Percentiles rank a stretch among this genome's conserved stretches.
phyloP scores from a whole-genome alignment of 306 rosid species.

The Castanea crenata region DNA sequence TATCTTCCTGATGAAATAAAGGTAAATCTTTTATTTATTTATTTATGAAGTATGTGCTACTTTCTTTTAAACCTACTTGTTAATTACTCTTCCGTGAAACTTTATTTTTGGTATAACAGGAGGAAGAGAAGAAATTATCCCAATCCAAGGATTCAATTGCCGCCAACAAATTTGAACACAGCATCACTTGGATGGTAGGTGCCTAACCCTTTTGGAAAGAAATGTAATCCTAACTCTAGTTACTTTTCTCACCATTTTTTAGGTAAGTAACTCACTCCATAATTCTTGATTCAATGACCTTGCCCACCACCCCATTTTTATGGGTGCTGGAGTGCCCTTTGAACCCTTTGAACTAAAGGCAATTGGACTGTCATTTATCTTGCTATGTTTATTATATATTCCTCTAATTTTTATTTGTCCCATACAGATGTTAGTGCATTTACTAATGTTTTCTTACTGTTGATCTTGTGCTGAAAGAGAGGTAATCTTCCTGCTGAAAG shows the following conservation, averaged over 20 bases:
- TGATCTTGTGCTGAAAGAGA: constrained; percentile 24
- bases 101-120: background rate
- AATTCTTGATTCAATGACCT: background rate
- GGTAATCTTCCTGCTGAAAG: constrained; percentile 45
- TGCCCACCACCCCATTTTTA: background rate
- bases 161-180: background rate
- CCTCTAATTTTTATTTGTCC: background rate
- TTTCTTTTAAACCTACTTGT: background rate
- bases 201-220: background rate
- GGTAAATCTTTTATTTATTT: background rate
- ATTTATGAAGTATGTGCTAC: background rate
- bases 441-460: background rate
- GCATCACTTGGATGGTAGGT: constrained; percentile 4
- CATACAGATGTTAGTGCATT: background rate
- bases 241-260: background rate
- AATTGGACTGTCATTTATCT: background rate
- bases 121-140: background rate
- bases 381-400: background rate
- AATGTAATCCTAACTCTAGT: background rate
- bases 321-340: background rate
- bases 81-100: background rate
- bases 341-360: background rate
- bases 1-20: constrained; percentile 15
- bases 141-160: background rate
- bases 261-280: background rate